Evolutionary conservation across 495 filamentous ascomycete genomes (phyloP), one percentile per base, ranked within the genome.

Genomic region (Astrocystis sublimbata): DNA sequence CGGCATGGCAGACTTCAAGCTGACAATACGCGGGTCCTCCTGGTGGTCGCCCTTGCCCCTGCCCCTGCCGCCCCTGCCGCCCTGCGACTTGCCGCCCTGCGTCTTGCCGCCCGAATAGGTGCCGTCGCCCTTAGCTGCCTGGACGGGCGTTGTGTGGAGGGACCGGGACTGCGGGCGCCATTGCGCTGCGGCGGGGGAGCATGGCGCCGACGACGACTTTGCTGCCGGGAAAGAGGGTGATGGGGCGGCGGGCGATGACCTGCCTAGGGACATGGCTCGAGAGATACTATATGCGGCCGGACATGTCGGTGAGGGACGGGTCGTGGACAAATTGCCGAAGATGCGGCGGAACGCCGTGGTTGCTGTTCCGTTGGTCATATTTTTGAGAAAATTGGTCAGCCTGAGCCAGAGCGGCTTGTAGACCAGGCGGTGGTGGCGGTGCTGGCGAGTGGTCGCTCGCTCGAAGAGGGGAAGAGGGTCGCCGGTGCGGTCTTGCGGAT

Each of bases 1-100:
- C 28, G 70, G 70, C 67, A 70, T 72, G 4, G 70, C 63, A 6
- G 36, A 33, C n/a, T 70, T 70, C 10, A 72, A 63, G 43, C 65
- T 72, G 33, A 60, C 0, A 56, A 72, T 67, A 30, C 68, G 58
- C 0, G 68, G 68, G 45, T 71, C 71, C 0, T 64, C 66, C 0
- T 41, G 60, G 3, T 62, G 47, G 47, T 12, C 66, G 17, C 58
- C 66, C 6, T 53, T 56, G 31, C 55, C 55, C 45, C 54, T 65
- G 2, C 57, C 35, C 41, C 54, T 62, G 28, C 17, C 10, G 35
- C 43, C 24, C 17, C 45, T 50, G 19, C 60, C 33, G 17, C 61
- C 61, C 49, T 58, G n/a, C n/a, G n/a, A n/a, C n/a, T 58, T 5
- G 45, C 56, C 55, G 26, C 45, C 24, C 28, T 45, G 43, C 17